phyloP scores from a whole-genome alignment of 2,329 filamentous ascomycete genomes.

The Trichoderma asperellum region DNA sequence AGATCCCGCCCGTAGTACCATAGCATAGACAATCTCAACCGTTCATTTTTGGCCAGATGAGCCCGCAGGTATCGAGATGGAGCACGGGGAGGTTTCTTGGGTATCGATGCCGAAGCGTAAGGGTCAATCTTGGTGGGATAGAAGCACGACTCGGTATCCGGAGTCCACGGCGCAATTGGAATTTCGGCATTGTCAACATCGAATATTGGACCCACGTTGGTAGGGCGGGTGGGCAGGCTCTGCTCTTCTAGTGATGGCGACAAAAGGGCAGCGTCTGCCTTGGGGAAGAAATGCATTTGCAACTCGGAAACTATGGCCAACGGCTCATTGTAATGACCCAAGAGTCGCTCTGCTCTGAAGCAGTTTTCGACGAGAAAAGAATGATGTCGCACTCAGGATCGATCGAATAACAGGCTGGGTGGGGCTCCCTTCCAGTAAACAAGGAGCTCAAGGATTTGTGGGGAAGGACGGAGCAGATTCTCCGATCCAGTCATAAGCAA shows the following conservation, averaged over 20 bases:
- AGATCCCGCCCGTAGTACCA: not conserved
- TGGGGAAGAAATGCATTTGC: not conserved
- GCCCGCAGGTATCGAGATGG: not conserved
- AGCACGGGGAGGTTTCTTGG: not conserved
- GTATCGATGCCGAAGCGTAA: not conserved
- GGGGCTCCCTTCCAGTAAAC: not conserved
- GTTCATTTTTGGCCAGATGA: not conserved
- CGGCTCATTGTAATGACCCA: not conserved
- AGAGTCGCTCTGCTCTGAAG: not conserved
- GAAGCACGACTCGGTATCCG: not conserved
- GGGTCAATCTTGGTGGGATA: not conserved
- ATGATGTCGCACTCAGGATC: not conserved
- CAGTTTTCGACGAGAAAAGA: not conserved
- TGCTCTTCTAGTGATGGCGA: not conserved
- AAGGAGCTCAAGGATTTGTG: not conserved
- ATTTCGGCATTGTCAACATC: conserved; percentile 1
- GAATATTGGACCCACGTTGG: not conserved
- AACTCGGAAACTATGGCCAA: not conserved
- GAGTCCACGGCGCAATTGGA: not conserved
- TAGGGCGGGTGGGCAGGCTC: not conserved
- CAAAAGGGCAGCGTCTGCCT: not conserved
- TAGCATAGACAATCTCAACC: not conserved
- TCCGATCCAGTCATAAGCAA: not conserved
- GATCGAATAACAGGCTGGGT: not conserved
- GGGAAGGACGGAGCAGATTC: not conserved